A percentile compares a stretch with the other conserved stretches of the same genome.
These are phyloP conservation scores for Blastomyces percursus DNA, from an alignment of 2,329 filamentous ascomycete species.

Conservation along the genomic window DNA sequence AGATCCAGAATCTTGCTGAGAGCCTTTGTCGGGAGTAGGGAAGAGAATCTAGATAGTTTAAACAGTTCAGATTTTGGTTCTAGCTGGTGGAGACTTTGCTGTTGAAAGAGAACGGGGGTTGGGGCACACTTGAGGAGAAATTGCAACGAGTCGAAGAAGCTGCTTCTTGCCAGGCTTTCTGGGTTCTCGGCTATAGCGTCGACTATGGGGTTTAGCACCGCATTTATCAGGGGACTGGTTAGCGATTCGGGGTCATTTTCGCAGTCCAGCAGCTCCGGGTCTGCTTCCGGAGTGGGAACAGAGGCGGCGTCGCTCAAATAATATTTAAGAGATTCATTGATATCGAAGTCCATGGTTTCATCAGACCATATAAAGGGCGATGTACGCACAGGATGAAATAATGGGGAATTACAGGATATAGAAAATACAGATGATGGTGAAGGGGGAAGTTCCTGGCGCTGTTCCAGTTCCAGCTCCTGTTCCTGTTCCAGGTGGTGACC, in stretches of 20 bases:
- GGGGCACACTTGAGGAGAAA: constrained; percentile 90
- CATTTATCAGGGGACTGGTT: constrained; percentile 67
- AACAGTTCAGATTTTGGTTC: constrained; percentile 53
- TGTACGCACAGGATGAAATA: constrained; percentile 2
- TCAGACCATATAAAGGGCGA: constrained; percentile 45
- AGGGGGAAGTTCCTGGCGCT: constrained; percentile 7
- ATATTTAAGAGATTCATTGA: constrained; percentile 91
- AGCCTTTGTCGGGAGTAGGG: constrained; percentile 65
- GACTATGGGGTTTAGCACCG: constrained; percentile 79
- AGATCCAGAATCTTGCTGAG: constrained; percentile 90
- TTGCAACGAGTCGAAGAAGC: constrained; percentile 83
- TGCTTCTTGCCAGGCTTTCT: constrained; percentile 68
- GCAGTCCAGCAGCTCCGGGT: constrained; percentile 72
- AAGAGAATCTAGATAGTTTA: constrained; percentile 62
- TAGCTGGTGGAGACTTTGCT: constrained; percentile 22
- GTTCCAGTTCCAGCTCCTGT: constrained; percentile 10
- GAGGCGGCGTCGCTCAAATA: constrained; percentile 87
- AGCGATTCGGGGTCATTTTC: constrained; percentile 83
- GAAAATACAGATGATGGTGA: constrained; percentile 7
- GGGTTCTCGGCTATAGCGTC: constrained; percentile 87
- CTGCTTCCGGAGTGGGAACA: constrained; percentile 77
- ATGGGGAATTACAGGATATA: constrained; percentile 9
- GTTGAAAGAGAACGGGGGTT: constrained; percentile 34
- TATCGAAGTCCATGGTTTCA: constrained; percentile 67
- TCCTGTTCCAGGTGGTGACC: constrained; percentile 5